phyloP scores from a whole-genome alignment of 345 rosid genomes.

The Eucalyptus camaldulensis region DNA sequence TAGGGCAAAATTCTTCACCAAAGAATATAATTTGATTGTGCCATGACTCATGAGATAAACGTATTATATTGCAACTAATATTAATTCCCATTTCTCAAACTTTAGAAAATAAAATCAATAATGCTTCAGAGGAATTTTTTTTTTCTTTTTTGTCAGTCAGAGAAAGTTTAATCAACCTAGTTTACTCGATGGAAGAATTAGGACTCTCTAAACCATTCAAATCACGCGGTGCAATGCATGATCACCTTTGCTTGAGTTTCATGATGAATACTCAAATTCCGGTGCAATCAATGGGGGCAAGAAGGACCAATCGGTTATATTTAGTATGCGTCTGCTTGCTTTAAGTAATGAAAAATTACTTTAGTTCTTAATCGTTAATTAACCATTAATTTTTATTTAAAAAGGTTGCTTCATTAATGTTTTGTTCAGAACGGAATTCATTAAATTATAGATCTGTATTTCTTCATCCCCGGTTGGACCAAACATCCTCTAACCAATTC shows the following conservation, averaged over 20 bases:
- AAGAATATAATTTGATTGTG: neutral
- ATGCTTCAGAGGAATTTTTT: neutral
- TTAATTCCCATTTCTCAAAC: neutral
- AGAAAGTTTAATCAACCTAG: neutral
- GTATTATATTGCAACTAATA: neutral
- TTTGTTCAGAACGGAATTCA: neutral
- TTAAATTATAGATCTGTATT: neutral
- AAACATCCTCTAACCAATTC: neutral
- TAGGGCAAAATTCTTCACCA: neutral
- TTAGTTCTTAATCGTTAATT: neutral
- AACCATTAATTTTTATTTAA: neutral
- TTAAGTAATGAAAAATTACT: neutral
- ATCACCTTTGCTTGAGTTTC: neutral
- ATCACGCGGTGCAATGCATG: neutral
- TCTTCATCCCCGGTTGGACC: neutral
- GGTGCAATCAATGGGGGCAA: neutral
- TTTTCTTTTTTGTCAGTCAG: no score
- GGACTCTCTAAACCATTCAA: neutral
- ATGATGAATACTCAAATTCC: neutral
- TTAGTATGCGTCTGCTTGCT: neutral
- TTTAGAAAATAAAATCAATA: neutral
- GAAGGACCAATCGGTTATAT: neutral
- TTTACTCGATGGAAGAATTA: neutral
- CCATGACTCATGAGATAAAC: neutral
- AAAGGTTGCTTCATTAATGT: fast-evolving